phyloP scores from a whole-genome alignment of 2,329 filamentous ascomycete genomes.

The Alternaria gaisen region DNA sequence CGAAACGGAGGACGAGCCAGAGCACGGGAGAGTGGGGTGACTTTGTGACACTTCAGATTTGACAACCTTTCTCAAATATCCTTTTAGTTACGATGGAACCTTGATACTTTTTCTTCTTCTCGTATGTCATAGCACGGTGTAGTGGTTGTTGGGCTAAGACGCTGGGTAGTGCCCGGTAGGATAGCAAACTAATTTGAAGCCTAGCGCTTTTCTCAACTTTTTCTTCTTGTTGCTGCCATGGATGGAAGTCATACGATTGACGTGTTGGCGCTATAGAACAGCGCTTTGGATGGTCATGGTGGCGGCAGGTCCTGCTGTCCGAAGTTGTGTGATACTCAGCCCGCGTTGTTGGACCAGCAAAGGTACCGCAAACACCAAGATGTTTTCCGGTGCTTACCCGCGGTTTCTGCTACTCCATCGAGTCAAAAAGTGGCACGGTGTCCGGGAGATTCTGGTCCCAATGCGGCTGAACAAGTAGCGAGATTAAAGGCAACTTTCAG shows the following conservation, averaged over 20 bases:
- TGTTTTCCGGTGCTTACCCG: no score
- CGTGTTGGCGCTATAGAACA: neutral
- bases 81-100: slow-evolving; percentile 46
- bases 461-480: no score
- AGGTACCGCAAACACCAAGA: no score
- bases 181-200: slow-evolving; percentile 39
- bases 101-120: slow-evolving; percentile 41
- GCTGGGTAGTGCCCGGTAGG: slow-evolving; percentile 28
- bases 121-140: slow-evolving; percentile 44
- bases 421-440: neutral
- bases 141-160: slow-evolving; percentile 27
- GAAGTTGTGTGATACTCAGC: no score
- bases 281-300: neutral
- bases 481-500: slow-evolving; percentile 12
- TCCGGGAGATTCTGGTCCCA: no score
- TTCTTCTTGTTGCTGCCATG: slow-evolving; percentile 14
- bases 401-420: neutral
- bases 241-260: no score
- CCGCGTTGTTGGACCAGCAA: no score
- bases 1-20: slow-evolving; percentile 25
- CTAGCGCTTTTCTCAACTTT: slow-evolving; percentile 11
- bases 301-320: no score
- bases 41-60: slow-evolving; percentile 37
- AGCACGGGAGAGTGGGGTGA: slow-evolving; percentile 18
- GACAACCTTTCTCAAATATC: slow-evolving; percentile 45